Percentiles rank a stretch among this genome's conserved stretches.
phyloP scores from a whole-genome alignment of 495 filamentous ascomycete species.

The Neurospora africana region DNA sequence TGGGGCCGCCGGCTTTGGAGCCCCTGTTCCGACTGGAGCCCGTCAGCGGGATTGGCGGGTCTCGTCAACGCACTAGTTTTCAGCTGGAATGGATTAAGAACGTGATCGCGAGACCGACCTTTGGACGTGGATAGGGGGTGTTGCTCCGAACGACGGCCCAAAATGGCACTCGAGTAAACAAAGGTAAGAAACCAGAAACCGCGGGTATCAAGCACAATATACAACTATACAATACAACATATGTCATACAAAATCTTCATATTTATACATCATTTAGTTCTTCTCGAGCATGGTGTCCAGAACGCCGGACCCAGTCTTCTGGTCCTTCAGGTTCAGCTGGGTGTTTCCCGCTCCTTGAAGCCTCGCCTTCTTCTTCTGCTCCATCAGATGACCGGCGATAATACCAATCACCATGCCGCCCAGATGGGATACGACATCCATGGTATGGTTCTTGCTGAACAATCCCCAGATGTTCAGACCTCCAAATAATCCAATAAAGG shows the following conservation, averaged over 20 bases:
- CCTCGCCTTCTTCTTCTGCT: constrained; percentile 16
- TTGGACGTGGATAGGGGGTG: not conserved
- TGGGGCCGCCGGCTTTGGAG: not conserved
- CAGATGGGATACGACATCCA: constrained; percentile 67
- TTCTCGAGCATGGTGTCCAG: not conserved
- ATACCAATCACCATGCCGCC: constrained; percentile 51
- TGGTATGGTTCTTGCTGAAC: constrained; percentile 19
- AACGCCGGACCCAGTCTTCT: not conserved
- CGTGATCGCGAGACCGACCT: not conserved
- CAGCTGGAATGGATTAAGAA: not conserved
- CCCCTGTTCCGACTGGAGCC: not conserved
- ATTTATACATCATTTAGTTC: not conserved
- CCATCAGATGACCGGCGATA: constrained; percentile 22
- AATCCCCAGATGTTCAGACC: constrained; percentile 37
- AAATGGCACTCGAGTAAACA: not conserved
- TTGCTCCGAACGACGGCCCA: not conserved
- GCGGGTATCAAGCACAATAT: not conserved
- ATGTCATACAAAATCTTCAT: not conserved
- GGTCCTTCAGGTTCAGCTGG: not conserved
- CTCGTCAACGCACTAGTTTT: not conserved
- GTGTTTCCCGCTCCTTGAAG: not conserved
- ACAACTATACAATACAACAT: not conserved
- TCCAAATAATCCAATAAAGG: constrained; percentile 36
- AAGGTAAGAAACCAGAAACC: not conserved
- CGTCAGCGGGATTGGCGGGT: not conserved